Conservation (phyloP, 1,284 basidiomycete genomes). For the Sporisorium graminicola region DNA sequence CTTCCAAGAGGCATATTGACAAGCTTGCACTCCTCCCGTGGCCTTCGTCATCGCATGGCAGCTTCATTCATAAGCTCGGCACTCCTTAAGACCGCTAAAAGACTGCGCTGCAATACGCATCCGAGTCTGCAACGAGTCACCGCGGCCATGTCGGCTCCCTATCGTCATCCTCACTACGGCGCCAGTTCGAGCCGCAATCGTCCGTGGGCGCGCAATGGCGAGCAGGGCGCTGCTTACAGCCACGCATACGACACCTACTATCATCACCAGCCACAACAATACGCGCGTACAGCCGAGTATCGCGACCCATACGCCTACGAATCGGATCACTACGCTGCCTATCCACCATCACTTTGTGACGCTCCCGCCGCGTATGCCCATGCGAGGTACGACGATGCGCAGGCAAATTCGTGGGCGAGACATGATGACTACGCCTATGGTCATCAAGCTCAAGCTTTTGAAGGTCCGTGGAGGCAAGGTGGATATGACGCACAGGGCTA, state of each 20-base stretch:
- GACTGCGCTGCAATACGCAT: neutral
- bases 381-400: slow-evolving; percentile 2
- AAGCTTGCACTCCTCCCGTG: too few relatives aligned
- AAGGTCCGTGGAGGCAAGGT: neutral
- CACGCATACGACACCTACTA: neutral
- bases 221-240: neutral
- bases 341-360: neutral
- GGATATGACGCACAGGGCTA: slow-evolving; percentile 8
- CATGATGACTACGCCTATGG: neutral
- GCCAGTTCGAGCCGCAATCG: slow-evolving; percentile 6
- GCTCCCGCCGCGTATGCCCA: slow-evolving; percentile 1
- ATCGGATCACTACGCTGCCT: slow-evolving; percentile 1
- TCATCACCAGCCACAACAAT: neutral
- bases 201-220: slow-evolving; percentile 6
- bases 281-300: slow-evolving; percentile 2
- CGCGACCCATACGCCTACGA: neutral
- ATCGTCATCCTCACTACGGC: slow-evolving; percentile 15
- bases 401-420: neutral
- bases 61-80: neutral
- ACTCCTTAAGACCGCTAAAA: neutral
- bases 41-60: slow-evolving; percentile 4
- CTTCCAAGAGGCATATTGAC: too few relatives aligned
- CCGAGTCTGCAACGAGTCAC: neutral
- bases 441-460: slow-evolving; percentile 4
- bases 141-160: slow-evolving; percentile 14